phyloP scores from a whole-genome alignment of 306 rosid genomes.

The Sphenostylis stenocarpa region DNA sequence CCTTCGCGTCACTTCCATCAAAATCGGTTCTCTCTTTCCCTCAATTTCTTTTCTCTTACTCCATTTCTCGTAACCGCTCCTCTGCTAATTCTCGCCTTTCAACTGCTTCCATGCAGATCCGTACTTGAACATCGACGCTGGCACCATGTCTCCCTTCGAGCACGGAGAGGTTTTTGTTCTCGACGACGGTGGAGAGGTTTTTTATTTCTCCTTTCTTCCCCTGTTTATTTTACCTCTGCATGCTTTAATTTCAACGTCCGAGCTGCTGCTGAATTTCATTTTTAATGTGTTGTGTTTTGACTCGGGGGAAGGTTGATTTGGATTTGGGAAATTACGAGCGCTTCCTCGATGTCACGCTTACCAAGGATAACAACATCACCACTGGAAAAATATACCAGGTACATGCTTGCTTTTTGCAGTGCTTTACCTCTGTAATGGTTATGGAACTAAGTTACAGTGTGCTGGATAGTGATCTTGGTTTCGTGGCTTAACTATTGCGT shows the following conservation, averaged over 20 bases:
- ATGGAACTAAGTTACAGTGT: not conserved
- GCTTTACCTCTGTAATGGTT: conserved; percentile 8
- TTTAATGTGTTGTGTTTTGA: conserved; percentile 21
- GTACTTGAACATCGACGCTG: conserved; percentile 95
- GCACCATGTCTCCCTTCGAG: conserved; percentile 99
- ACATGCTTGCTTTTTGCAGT: conserved; percentile 10
- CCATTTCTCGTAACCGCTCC: not conserved
- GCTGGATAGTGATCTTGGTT: not conserved
- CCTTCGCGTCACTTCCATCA: conserved; percentile 95
- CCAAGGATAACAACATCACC: conserved; percentile 90
- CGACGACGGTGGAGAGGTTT: conserved; percentile 93
- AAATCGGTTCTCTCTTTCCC: conserved; percentile 63
- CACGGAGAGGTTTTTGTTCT: conserved; percentile 99
- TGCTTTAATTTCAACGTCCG: conserved; percentile 24
- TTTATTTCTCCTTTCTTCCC: conserved; percentile 45
- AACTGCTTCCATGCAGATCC: conserved; percentile 62
- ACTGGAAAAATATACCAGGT: conserved; percentile 97
- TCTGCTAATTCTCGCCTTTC: not conserved
- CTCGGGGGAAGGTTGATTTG: conserved; percentile 73
- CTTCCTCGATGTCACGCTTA: conserved; percentile 86
- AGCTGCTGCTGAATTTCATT: conserved; percentile 15
- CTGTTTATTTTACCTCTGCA: not conserved
- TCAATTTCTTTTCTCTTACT: not conserved
- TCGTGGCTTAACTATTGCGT: conserved; percentile 8
- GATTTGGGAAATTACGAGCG: conserved; percentile 98